phyloP scores from a whole-genome alignment of 1,284 basidiomycete species.

The Laetiporus sulphureus region DNA sequence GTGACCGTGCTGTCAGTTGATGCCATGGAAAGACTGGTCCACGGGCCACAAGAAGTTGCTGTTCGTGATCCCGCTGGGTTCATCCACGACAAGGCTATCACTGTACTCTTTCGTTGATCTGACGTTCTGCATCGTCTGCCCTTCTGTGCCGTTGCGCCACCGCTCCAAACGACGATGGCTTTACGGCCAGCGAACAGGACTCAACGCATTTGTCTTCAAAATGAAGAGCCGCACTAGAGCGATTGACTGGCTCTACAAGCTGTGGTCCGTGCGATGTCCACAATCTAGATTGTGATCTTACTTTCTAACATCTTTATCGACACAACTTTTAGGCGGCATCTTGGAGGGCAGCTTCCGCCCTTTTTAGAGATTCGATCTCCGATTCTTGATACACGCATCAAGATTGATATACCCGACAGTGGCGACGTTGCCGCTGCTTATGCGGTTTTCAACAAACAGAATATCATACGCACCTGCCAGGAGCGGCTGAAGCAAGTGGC shows the following conservation, averaged over 20 bases:
- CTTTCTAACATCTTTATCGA: no score
- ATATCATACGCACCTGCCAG: constrained; percentile 54
- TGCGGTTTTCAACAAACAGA: constrained; percentile 48
- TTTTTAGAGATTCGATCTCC: constrained; percentile 40
- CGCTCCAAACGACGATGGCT: constrained; percentile 35
- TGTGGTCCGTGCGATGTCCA: constrained; percentile 46
- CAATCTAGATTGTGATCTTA: background rate
- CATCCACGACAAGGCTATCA: constrained; percentile 55
- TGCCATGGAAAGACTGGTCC: constrained; percentile 56
- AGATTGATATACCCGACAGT: constrained; percentile 55
- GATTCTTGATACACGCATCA: constrained; percentile 49
- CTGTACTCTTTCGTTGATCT: constrained; percentile 79
- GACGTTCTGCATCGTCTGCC: constrained; percentile 71
- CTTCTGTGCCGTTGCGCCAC: constrained; percentile 40
- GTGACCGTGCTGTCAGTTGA: constrained; percentile 36
- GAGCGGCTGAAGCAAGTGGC: constrained; percentile 44
- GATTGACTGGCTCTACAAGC: constrained; percentile 78
- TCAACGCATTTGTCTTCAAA: constrained; percentile 77
- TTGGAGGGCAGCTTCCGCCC: constrained; percentile 42
- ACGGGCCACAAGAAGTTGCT: constrained; percentile 62
- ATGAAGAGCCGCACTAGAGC: constrained; percentile 63
- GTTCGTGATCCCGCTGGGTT: constrained; percentile 61
- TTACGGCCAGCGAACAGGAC: constrained; percentile 49
- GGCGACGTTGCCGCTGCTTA: constrained; percentile 30
- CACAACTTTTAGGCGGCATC: constrained; percentile 52